phyloP scores from a whole-genome alignment of 2,329 filamentous ascomycete species.

The Berkeleyomyces basicola region DNA sequence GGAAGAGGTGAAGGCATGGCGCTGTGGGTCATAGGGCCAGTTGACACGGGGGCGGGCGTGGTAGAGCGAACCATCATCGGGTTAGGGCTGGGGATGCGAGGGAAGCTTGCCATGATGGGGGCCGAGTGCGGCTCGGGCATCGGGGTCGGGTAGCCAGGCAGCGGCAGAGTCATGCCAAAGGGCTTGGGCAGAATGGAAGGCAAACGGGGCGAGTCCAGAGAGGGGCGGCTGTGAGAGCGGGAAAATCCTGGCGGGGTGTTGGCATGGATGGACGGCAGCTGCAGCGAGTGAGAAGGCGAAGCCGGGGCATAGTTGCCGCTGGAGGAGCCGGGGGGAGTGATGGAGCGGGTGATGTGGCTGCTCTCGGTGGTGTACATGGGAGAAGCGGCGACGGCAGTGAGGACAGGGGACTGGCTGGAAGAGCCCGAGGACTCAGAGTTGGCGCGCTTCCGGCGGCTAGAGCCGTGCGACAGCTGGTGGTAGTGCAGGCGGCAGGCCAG shows the following conservation, averaged over 20 bases:
- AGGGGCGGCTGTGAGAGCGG: constrained; percentile 1
- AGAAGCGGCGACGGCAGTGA: constrained; percentile 30
- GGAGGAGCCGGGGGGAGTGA: constrained; percentile 30
- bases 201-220: constrained; percentile 31
- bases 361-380: constrained; percentile 29
- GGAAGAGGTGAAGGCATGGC: constrained; percentile 19
- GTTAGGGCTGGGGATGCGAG: constrained; percentile 11
- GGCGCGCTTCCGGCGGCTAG: constrained; percentile 62
- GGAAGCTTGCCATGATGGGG: constrained; percentile 15
- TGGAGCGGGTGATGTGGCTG: constrained; percentile 26
- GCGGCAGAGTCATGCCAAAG: constrained; percentile 29
- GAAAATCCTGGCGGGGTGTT: constrained; percentile 14
- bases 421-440: constrained; percentile 52
- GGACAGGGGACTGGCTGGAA: constrained; percentile 33
- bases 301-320: constrained; percentile 24
- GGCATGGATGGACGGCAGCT: constrained; percentile 33
- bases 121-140: constrained; percentile 30
- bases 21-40: constrained; percentile 32
- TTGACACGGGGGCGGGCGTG: constrained; percentile 24
- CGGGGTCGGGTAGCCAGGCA: constrained; percentile 25
- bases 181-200: constrained; percentile 53
- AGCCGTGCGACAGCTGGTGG: constrained; percentile 70
- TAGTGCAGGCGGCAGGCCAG: constrained; percentile 76
- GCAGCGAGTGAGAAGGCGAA: constrained; percentile 24
- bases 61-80: constrained; percentile 25